Conservation (phyloP, 345 rosid species). For the Populus deltoides region DNA sequence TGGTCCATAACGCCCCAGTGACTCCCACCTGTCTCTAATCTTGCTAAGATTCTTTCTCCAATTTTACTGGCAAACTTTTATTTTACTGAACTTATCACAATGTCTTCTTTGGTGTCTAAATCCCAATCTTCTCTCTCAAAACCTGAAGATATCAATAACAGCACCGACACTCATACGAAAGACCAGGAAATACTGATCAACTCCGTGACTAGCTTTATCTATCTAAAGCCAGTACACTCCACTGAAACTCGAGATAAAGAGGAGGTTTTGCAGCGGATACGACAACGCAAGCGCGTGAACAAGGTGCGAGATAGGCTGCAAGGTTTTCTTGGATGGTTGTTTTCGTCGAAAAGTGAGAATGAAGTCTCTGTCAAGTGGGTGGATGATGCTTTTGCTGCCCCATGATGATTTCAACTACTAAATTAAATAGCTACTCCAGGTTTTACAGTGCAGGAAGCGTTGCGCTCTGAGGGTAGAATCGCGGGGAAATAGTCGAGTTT, state of each 20-base stretch:
- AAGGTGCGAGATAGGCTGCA: slow-evolving; percentile 27
- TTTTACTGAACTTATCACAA: neutral
- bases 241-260: slow-evolving; percentile 31
- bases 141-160: neutral
- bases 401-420: neutral
- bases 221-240: slow-evolving; percentile 30
- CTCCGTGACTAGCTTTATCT: slow-evolving; percentile 28
- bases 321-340: slow-evolving; percentile 22
- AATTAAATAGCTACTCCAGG: neutral
- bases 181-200: slow-evolving; percentile 18
- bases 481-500: neutral
- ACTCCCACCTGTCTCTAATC: neutral
- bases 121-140: neutral
- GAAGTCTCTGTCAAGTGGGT: slow-evolving; percentile 30
- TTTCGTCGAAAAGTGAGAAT: neutral
- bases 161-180: neutral
- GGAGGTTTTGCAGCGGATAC: slow-evolving; percentile 41
- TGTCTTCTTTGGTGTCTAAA: slow-evolving; percentile 20
- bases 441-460: neutral
- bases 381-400: slow-evolving; percentile 57
- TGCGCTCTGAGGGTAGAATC: neutral
- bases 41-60: too few species aligned
- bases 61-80: neutral
- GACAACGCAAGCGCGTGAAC: slow-evolving; percentile 43
- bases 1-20: neutral